Evolutionary conservation across 805 yeast species (phyloP), one percentile per base, ranked within the genome.

Genomic region (Candida hungchunana): DNA sequence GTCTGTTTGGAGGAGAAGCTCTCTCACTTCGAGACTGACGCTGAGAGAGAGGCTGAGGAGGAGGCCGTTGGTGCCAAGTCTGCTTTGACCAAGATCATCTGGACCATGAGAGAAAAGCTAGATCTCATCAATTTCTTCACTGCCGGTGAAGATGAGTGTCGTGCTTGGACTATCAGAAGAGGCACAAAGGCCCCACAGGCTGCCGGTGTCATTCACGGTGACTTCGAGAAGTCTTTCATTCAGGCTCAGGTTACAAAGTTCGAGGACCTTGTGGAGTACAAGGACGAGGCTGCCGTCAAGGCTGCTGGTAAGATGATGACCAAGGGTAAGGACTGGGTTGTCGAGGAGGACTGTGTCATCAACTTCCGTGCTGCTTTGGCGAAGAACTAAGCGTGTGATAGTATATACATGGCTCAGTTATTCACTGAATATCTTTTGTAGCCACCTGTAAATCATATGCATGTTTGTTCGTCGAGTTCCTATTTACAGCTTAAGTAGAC

Each of bases 131-230:
- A 96, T 36, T 93, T 82, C 72, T 93, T 87, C 75, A 93, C 98
- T 23, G 82, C 93, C 59, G 98, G 98, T 51, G 83, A 95, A 27
- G 86, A 85, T 44, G 98, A 93, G 68, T 95, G 89, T 33, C 82
- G 97, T 63, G 97, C 94, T 65, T 93, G 98, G 98, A 93, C 98
- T 23, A 79, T 93, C 46, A 79, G 97, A 66, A 69, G 72, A 50
- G 94, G 94, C 51, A 83, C 90, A 31, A 81, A 85, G 52, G 97
- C 97, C 36, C 98, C 98, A n/a, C 88, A 84, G 57, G 97, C 98
- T 29, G 98, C 98, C 16, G 97, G 97, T 60, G 95, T 93, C 29
- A 90, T 90, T 54, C 98, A 93, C 64, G 84, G 89, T 26, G 98
- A 90, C 66, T 76, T 90, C 60, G 89, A 86, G 75, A 85, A 82